Evolutionary conservation across 106 monocot genomes (phyloP).

Genomic region (Posidonia australis): DNA sequence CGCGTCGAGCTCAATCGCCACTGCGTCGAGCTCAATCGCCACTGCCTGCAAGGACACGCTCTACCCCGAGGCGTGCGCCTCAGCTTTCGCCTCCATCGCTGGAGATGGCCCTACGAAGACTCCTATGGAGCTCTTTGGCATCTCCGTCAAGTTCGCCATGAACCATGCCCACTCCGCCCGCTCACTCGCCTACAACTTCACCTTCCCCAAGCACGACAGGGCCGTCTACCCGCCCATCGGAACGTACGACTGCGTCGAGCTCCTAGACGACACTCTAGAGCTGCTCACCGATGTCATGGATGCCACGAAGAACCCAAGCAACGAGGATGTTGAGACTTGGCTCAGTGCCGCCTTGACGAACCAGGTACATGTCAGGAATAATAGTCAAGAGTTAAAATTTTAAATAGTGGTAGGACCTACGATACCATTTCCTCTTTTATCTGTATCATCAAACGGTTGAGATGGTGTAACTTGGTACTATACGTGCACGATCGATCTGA

Average conservation of each 20-base stretch:
- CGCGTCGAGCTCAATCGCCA: no score
- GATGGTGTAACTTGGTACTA: no score
- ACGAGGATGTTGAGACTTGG: constrained; percentile 33
- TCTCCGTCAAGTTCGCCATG: constrained; percentile 42
- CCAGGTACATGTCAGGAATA: constrained; percentile 1
- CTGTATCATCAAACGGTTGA: no score
- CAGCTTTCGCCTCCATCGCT: no score
- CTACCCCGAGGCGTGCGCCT: no score
- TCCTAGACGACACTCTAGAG: constrained; percentile 39
- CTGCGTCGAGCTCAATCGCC: no score
- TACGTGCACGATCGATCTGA: no score
- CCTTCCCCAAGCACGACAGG: neutral
- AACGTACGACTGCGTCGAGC: constrained; percentile 54
- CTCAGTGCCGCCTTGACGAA: constrained; percentile 80
- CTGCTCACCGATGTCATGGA: constrained; percentile 33
- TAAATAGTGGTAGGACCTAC: no score
- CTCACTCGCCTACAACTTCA: constrained; percentile 27
- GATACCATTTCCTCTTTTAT: no score
- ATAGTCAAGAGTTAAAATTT: neutral
- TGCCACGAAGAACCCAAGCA: neutral
- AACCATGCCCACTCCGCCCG: constrained; percentile 20
- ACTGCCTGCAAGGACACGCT: no score
- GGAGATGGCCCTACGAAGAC: neutral
- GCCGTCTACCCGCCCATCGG: constrained; percentile 10
- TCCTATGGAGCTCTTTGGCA: constrained; percentile 28